Base-by-base conservation (phyloP, 2,329 filamentous ascomycete genomes). In the Chaetomium globosum region DNA sequence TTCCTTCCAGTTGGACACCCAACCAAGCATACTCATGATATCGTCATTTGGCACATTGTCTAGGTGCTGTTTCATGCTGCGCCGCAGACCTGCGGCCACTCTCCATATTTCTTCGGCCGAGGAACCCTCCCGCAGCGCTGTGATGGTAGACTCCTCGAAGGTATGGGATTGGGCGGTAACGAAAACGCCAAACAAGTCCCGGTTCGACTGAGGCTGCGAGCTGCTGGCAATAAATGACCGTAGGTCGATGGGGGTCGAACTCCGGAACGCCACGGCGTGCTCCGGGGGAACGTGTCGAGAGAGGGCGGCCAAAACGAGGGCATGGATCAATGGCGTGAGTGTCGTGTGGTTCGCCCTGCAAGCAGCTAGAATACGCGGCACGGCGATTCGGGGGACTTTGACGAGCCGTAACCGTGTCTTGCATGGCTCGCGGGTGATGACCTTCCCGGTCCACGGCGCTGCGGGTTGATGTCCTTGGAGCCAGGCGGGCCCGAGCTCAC, bases 261-360 rank as follows among this genome's bases (percentile, higher is more conserved):
- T 73, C 13, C 69, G 64, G 65, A 85, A 81, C 1, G 73, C 72
- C 0, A 71, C 65, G 0, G 77, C 77, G 4, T 73, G 68, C 0
- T 69, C 61, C 6, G 73, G 68, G 0, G 79, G 75, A 2, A 84
- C 69, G 3, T 73, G 77, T 0, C 68, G 71, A 4, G 79, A 72
- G 5, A 84, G 71, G 2, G 81, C 80, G 8, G 74, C 72, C 5
- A 82, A 73, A 4, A 79, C 70, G 0, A 86, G 74, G 2, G 77
- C 79, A 39, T 85, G 80, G 0, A 86, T 59, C 8, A 86, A 75
- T 0, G 77, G 77, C 0, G 83, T 86, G 7, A 86, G 70, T 2
- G 82, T 83, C 16, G 78, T 75, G 2, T 72, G 70, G 54, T 81
- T 77, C 13, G 70, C 68, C 19, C 82, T 76, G 64, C 81, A 81